Conservation (phyloP, 306 rosid genomes). For the Senna tora region DNA sequence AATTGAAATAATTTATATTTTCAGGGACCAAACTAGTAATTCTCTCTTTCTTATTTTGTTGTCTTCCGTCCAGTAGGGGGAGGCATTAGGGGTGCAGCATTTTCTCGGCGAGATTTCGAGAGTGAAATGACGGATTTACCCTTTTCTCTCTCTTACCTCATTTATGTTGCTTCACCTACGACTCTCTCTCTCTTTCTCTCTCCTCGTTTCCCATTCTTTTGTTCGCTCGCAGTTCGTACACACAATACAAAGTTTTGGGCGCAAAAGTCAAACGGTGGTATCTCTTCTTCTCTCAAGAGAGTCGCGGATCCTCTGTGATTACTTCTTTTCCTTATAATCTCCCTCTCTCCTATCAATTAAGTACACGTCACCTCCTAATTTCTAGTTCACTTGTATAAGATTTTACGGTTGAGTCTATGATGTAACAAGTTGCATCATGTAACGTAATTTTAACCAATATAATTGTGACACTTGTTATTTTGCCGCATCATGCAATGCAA, state of each 20-base stretch:
- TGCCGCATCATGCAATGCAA: too few relatives aligned
- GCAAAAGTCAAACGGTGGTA: constrained; percentile 57
- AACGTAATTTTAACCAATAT: too few relatives aligned
- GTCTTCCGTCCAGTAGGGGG: neutral
- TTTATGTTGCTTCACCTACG: constrained; percentile 12
- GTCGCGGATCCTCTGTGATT: constrained; percentile 30
- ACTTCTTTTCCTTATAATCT: neutral
- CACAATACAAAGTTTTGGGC: neutral
- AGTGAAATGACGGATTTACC: constrained; percentile 31
- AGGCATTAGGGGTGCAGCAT: constrained; percentile 1
- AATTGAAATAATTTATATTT: too few relatives aligned
- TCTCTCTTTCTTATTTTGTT: too few relatives aligned
- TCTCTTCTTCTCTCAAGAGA: constrained; percentile 20
- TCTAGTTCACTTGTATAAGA: too few relatives aligned
- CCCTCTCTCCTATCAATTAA: neutral
- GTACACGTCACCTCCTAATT: neutral
- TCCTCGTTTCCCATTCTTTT: constrained; percentile 12
- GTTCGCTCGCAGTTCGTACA: constrained; percentile 28
- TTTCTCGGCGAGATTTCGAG: constrained; percentile 12
- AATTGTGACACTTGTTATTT: too few relatives aligned
- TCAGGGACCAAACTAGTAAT: too few relatives aligned
- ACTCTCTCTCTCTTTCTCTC: constrained; percentile 32
- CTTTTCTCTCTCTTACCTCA: constrained; percentile 41
- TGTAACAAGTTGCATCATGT: too few relatives aligned
- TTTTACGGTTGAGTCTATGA: too few relatives aligned